phyloP scores from a whole-genome alignment of 2,329 filamentous ascomycete species.

The Trichophyton rubrum region DNA sequence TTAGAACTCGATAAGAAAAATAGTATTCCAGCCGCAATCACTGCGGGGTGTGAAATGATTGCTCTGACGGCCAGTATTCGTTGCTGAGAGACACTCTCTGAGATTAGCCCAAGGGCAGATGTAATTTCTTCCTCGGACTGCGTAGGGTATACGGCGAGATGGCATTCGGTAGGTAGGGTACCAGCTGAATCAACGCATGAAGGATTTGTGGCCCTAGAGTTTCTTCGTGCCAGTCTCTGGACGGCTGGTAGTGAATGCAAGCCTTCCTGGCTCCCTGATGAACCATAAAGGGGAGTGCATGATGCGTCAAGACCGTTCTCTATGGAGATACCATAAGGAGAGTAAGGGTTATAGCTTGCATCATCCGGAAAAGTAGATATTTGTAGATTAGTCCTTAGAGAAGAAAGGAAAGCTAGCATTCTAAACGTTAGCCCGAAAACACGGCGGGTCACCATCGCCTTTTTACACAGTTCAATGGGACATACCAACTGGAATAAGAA shows the following conservation, averaged over 20 bases:
- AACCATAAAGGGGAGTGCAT: background rate
- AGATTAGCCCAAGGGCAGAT: slow-evolving; percentile 58
- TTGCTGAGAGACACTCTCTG: slow-evolving; percentile 74
- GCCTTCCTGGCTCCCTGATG: background rate
- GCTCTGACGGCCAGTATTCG: slow-evolving; percentile 52
- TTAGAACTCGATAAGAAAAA: slow-evolving; percentile 30
- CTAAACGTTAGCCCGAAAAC: background rate
- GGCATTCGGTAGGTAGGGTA: slow-evolving; percentile 17
- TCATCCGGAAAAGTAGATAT: slow-evolving; percentile 37
- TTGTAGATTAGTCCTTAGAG: slow-evolving; percentile 66
- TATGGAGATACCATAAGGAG: slow-evolving; percentile 42
- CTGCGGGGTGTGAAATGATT: slow-evolving; percentile 50
- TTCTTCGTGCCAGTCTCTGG: background rate
- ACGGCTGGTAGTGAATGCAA: background rate
- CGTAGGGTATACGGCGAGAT: slow-evolving; percentile 25
- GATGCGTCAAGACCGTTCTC: slow-evolving; percentile 17
- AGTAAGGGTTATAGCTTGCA: slow-evolving; percentile 28
- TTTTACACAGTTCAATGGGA: background rate
- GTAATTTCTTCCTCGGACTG: slow-evolving; percentile 47
- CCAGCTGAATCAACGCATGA: background rate
- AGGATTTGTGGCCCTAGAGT: background rate
- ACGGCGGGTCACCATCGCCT: no score
- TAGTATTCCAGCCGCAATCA: slow-evolving; percentile 28
- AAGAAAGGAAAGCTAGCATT: slow-evolving; percentile 63
- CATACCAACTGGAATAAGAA: slow-evolving; percentile 23